A percentile compares a stretch with the other conserved stretches of the same genome.
These are phyloP conservation scores for Pestalotiopsis sp. DNA, from an alignment of 2,329 filamentous ascomycete genomes.

Conservation along the genomic window DNA sequence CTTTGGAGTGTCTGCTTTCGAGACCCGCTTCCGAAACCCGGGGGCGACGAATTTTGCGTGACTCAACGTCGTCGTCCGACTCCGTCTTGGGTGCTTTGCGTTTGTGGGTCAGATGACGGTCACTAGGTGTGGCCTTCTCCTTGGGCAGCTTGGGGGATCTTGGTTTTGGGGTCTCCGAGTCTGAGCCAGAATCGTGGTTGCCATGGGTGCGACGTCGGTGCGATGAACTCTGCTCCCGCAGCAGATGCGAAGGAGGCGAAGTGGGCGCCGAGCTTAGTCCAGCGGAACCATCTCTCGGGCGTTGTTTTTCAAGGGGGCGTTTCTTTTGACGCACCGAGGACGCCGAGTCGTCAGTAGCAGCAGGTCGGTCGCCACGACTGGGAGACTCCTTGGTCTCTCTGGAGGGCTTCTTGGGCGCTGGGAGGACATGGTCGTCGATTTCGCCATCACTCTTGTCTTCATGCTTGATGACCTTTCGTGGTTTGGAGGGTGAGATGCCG, in stretches of 20 bases:
- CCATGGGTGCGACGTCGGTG: slow-evolving; percentile 44
- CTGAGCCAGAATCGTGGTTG: slow-evolving; percentile 52
- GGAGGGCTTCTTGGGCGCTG: slow-evolving; percentile 31
- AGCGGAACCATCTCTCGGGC: slow-evolving; percentile 56
- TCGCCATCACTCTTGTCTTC: slow-evolving; percentile 66
- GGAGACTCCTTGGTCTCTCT: slow-evolving; percentile 30
- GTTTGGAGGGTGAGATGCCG: slow-evolving; percentile 65
- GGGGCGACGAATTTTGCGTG: slow-evolving; percentile 56
- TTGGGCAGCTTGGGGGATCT: slow-evolving; percentile 49
- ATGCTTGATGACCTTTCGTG: slow-evolving; percentile 65
- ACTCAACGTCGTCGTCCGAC: slow-evolving; percentile 61
- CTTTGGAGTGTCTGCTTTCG: slow-evolving; percentile 33
- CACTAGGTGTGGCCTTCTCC: slow-evolving; percentile 50
- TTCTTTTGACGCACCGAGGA: slow-evolving; percentile 52
- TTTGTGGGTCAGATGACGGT: slow-evolving; percentile 52
- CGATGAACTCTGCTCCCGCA: slow-evolving; percentile 25
- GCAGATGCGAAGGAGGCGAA: slow-evolving; percentile 51
- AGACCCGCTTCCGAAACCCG: slow-evolving; percentile 50
- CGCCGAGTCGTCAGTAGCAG: slow-evolving; percentile 14
- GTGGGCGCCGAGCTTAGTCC: slow-evolving; percentile 62
- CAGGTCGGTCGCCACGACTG: slow-evolving; percentile 24
- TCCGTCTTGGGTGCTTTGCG: slow-evolving; percentile 57
- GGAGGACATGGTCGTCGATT: slow-evolving; percentile 36
- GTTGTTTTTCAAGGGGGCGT: slow-evolving; percentile 46
- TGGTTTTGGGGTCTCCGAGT: slow-evolving; percentile 54